Percentiles rank a stretch among this genome's conserved stretches.
phyloP scores from a whole-genome alignment of 1,284 basidiomycete species.

The Puccinia novopanici region DNA sequence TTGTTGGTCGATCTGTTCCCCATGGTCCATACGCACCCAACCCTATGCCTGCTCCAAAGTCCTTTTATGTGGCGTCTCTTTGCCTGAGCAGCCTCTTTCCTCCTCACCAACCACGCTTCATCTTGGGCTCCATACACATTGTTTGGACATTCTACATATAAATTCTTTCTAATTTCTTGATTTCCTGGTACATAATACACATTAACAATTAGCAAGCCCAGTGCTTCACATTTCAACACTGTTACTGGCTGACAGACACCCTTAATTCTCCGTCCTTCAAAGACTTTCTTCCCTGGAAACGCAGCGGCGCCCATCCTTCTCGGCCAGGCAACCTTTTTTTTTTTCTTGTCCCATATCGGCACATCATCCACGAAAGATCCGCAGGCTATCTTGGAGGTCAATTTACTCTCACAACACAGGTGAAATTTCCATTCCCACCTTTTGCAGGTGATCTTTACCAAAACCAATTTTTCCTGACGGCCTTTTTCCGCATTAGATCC shows the following conservation, averaged over 20 bases:
- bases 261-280: neutral
- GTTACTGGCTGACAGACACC: conserved; percentile 9
- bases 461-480: neutral
- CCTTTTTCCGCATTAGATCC: neutral
- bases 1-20: neutral
- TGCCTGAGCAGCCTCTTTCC: neutral
- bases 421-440: neutral
- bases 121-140: neutral
- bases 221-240: neutral
- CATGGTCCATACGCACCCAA: neutral
- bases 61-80: neutral
- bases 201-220: neutral
- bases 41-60: neutral
- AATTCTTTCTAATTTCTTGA: neutral
- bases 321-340: neutral
- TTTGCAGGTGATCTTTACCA: too few species aligned
- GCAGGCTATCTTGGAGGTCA: neutral
- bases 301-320: neutral
- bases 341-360: neutral
- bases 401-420: neutral
- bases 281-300: neutral
- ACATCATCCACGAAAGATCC: neutral
- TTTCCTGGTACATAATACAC: neutral
- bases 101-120: neutral
- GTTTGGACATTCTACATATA: neutral